Conservation (phyloP, 2,329 filamentous ascomycete species). For the Diaporthe ampelina region DNA sequence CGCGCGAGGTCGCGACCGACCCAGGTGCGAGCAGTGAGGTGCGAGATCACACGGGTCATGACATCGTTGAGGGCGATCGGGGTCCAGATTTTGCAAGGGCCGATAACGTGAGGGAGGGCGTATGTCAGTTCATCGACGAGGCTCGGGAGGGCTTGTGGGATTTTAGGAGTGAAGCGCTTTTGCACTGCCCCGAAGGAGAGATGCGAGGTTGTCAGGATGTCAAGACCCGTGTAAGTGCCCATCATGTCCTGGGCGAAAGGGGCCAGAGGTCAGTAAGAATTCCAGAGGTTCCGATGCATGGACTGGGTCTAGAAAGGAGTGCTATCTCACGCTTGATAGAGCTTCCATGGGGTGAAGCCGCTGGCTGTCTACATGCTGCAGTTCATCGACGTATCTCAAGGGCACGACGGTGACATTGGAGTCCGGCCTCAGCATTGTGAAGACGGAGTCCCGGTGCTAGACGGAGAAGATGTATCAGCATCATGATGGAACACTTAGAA, state of each 20-base stretch:
- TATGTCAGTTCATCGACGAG: background rate
- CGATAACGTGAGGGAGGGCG: background rate
- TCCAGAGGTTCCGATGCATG: background rate
- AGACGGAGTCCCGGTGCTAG: background rate
- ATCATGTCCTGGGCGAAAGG: background rate
- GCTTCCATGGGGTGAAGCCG: background rate
- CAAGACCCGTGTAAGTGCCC: background rate
- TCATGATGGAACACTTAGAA: background rate
- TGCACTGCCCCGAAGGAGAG: background rate
- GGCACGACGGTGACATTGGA: background rate
- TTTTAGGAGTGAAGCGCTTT: background rate
- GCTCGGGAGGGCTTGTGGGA: background rate
- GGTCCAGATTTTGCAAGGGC: background rate
- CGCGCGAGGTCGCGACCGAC: background rate
- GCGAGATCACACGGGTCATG: background rate
- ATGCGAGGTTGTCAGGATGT: background rate
- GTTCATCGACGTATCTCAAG: background rate
- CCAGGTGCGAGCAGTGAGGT: background rate
- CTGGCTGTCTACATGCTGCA: background rate
- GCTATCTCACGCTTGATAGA: background rate
- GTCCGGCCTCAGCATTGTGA: background rate
- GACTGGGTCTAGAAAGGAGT: background rate
- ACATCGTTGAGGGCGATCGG: background rate
- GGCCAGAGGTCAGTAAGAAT: background rate
- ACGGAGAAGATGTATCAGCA: background rate